Conservation (phyloP, 306 rosid genomes). For the Dalbergia oliveri region DNA sequence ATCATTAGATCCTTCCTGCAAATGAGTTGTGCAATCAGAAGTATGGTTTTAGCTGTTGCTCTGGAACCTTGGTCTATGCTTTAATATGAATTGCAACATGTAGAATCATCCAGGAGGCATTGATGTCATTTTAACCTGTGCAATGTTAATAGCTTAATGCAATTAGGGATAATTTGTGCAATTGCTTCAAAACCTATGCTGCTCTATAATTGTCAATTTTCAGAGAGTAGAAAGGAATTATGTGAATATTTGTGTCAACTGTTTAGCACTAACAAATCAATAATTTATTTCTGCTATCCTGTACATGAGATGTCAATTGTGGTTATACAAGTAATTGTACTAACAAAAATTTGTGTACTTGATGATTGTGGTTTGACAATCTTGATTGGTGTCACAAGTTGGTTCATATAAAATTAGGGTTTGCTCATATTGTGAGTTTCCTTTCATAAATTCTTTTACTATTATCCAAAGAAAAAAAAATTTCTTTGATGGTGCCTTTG, state of each 20-base stretch:
- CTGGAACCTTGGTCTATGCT: conserved; percentile 11
- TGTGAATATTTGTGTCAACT: conserved; percentile 30
- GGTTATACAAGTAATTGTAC: neutral
- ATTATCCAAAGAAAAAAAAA: no score
- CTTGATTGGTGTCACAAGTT: conserved; percentile 10
- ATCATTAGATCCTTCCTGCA: neutral
- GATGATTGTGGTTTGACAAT: conserved; percentile 23
- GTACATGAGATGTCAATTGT: conserved; percentile 6
- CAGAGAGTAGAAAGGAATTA: neutral
- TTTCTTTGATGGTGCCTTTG: neutral
- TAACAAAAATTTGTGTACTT: conserved; percentile 5
- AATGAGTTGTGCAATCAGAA: conserved; percentile 11
- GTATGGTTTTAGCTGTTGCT: conserved; percentile 9
- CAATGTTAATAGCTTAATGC: neutral
- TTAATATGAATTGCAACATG: neutral
- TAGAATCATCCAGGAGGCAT: neutral
- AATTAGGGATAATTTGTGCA: conserved; percentile 31
- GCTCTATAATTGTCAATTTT: neutral
- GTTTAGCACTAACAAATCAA: neutral
- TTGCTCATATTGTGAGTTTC: conserved; percentile 21
- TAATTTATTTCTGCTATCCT: conserved; percentile 20
- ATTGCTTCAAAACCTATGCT: neutral
- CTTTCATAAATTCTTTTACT: conserved; percentile 20
- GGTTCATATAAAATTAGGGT: neutral
- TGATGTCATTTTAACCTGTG: neutral